A percentile compares a stretch with the other conserved stretches of the same genome.
Evolutionary conservation across 164 flowering plant species (phyloP).

Genomic region (Protea cynaroides): DNA sequence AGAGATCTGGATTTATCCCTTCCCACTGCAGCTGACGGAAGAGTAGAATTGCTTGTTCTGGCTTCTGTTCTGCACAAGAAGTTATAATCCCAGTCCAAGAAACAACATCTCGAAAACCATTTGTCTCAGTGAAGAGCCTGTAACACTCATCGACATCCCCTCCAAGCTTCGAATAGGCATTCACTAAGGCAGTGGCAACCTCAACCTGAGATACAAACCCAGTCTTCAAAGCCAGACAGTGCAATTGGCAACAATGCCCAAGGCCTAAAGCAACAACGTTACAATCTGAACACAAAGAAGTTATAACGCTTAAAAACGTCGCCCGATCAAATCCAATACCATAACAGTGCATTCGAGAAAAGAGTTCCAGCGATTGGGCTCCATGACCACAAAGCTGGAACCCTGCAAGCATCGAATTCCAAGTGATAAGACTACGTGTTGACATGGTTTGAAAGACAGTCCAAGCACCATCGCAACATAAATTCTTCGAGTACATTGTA

Average conservation of each 20-base stretch:
- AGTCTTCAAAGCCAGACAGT: slow-evolving; percentile 40
- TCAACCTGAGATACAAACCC: slow-evolving; percentile 37
- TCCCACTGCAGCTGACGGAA: slow-evolving; percentile 39
- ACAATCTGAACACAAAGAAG: slow-evolving; percentile 27
- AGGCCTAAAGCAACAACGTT: slow-evolving; percentile 6
- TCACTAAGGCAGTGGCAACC: slow-evolving; percentile 55
- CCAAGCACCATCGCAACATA: slow-evolving; percentile 34
- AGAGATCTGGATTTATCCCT: slow-evolving; percentile 40
- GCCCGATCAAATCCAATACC: slow-evolving; percentile 57
- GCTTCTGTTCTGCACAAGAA: slow-evolving; percentile 46
- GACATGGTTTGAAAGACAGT: slow-evolving; percentile 41
- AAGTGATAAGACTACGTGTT: slow-evolving; percentile 41
- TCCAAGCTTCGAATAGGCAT: slow-evolving; percentile 52
- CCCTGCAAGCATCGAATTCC: slow-evolving; percentile 75
- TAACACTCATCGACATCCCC: slow-evolving; percentile 38
- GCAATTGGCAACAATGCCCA: slow-evolving; percentile 38
- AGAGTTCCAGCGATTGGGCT: slow-evolving; percentile 30
- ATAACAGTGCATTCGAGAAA: slow-evolving; percentile 36
- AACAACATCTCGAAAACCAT: slow-evolving; percentile 40
- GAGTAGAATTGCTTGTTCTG: slow-evolving; percentile 43
- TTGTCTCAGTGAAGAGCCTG: slow-evolving; percentile 43
- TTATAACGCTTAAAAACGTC: slow-evolving; percentile 42
- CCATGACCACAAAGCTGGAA: slow-evolving; percentile 29
- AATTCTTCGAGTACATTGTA: slow-evolving; percentile 53
- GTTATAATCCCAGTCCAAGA: slow-evolving; percentile 73